A percentile compares a stretch with the other conserved stretches of the same genome.
phyloP scores from a whole-genome alignment of 768 basidiomycete genomes.

The Lentinula boryana region DNA sequence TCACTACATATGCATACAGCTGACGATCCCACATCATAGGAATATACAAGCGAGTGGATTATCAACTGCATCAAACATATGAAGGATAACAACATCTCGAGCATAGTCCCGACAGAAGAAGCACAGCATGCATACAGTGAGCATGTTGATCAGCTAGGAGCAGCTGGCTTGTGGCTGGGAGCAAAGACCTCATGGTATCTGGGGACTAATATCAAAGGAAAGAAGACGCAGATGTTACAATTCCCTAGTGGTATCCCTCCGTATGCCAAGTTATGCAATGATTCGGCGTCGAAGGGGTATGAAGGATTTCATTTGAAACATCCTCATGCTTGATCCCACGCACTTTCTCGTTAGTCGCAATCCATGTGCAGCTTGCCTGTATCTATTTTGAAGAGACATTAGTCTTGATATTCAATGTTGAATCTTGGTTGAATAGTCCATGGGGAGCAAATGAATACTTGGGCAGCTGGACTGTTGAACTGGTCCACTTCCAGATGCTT shows the following conservation, averaged over 20 bases:
- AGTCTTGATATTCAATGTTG: too few relatives aligned
- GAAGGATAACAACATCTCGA: constrained; percentile 7
- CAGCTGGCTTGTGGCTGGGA: background rate
- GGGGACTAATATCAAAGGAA: constrained; percentile 8
- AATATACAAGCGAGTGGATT: constrained; percentile 20
- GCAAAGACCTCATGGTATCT: constrained; percentile 11
- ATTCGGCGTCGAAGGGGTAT: background rate
- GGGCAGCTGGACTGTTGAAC: too few relatives aligned
- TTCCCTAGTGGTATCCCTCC: background rate
- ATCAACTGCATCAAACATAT: constrained; percentile 14
- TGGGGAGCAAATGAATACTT: too few relatives aligned
- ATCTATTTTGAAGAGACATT: too few relatives aligned
- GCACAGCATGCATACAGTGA: background rate
- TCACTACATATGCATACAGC: background rate
- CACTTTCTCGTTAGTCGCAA: too few relatives aligned
- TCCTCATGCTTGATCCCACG: background rate
- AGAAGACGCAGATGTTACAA: background rate
- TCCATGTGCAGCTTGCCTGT: too few relatives aligned
- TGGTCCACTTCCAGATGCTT: too few relatives aligned
- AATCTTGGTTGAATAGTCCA: too few relatives aligned
- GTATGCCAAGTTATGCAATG: background rate
- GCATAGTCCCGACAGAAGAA: background rate
- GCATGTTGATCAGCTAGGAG: background rate
- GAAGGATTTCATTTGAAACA: background rate
- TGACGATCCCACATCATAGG: constrained; percentile 8